Conservation (phyloP, 495 filamentous ascomycete species). For the Rusavskia elegans region DNA sequence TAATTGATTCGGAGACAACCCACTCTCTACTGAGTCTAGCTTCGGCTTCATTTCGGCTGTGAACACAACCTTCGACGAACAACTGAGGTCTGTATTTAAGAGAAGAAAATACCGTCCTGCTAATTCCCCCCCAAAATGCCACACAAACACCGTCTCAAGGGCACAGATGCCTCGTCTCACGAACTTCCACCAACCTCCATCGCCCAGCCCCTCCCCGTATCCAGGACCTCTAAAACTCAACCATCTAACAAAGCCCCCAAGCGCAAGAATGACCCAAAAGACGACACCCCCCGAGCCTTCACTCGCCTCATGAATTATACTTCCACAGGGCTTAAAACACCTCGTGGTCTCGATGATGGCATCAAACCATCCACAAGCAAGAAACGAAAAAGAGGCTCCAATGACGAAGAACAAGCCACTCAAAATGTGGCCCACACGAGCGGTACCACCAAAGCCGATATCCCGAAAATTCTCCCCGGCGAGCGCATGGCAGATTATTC, state of each 20-base stretch:
- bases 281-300: slow-evolving; percentile 83
- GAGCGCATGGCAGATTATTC: slow-evolving; percentile 72
- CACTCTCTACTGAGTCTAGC: too few relatives aligned
- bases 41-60: too few relatives aligned
- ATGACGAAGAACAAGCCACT: slow-evolving; percentile 6
- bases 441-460: slow-evolving; percentile 2
- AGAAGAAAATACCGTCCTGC: too few relatives aligned
- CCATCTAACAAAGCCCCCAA: slow-evolving; percentile 18
- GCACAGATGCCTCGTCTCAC: slow-evolving; percentile 29
- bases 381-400: slow-evolving; percentile 12
- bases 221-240: slow-evolving; percentile 15
- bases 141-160: slow-evolving; percentile 59
- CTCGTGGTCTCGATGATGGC: slow-evolving; percentile 56
- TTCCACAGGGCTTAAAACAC: slow-evolving; percentile 22
- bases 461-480: slow-evolving; percentile 60
- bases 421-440: slow-evolving; percentile 3
- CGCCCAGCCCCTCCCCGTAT: slow-evolving; percentile 53
- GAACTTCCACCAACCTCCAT: slow-evolving; percentile 59
- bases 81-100: too few relatives aligned
- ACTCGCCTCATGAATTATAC: slow-evolving; percentile 50
- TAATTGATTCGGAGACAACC: too few relatives aligned
- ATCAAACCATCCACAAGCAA: slow-evolving; percentile 14
- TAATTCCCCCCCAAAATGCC: slow-evolving; percentile 40
- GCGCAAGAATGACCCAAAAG: slow-evolving; percentile 30
- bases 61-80: too few relatives aligned